These are phyloP conservation scores for Suhomyces canberraensis DNA, from an alignment of 805 yeast species.

Conservation along the genomic window DNA sequence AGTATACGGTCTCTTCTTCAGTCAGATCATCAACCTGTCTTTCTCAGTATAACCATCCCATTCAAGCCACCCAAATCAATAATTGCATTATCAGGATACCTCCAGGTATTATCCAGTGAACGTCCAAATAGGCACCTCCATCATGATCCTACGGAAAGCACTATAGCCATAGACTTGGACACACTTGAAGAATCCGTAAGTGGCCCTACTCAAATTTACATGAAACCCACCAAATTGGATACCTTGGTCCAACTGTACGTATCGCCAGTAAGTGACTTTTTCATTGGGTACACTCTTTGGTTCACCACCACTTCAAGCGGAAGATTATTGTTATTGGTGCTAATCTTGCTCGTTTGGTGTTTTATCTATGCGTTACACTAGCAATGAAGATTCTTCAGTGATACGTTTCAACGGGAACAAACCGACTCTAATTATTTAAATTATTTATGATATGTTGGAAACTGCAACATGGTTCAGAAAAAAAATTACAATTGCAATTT, in stretches of 20 bases:
- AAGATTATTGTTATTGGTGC: slow-evolving; percentile 20
- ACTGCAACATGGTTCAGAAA: too few species aligned
- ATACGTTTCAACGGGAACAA: too few species aligned
- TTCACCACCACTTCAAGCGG: slow-evolving; percentile 31
- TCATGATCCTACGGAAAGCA: slow-evolving; percentile 1
- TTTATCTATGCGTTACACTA: too few species aligned
- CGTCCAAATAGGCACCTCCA: slow-evolving; percentile 3
- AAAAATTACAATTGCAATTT: too few species aligned
- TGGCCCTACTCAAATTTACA: slow-evolving; percentile 41
- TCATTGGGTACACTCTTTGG: slow-evolving; percentile 37
- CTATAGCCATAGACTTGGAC: slow-evolving; percentile 5
- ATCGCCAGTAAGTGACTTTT: slow-evolving; percentile 24
- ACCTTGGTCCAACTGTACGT: slow-evolving; percentile 20
- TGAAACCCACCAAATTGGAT: slow-evolving; percentile 34
- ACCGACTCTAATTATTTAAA: too few species aligned
- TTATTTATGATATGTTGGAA: too few species aligned
- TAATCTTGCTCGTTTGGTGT: slow-evolving; percentile 12
- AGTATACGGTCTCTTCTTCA: slow-evolving; percentile 45
- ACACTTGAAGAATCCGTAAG: slow-evolving; percentile 21
- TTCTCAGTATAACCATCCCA: slow-evolving; percentile 48
- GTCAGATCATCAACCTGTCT: slow-evolving; percentile 86
- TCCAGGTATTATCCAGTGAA: slow-evolving; percentile 23
- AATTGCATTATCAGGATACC: slow-evolving; percentile 26
- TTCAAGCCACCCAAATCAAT: slow-evolving; percentile 33
- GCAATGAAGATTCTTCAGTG: too few species aligned